Percentiles rank a stretch among this genome's conserved stretches.
phyloP scores from a whole-genome alignment of 768 basidiomycete species.

The Kwoniella dendrophila region DNA sequence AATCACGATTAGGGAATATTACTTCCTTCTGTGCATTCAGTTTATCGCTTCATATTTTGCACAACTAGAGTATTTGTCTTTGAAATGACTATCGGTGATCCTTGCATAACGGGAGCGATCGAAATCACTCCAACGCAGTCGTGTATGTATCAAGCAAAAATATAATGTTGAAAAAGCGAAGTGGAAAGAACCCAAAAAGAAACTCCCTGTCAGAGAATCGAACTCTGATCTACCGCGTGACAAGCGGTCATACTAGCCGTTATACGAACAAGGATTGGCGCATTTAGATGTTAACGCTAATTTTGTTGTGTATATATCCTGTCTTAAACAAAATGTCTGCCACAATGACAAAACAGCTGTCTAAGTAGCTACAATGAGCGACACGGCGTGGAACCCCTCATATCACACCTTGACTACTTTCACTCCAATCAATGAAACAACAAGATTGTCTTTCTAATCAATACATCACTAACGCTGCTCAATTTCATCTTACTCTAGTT shows the following conservation, averaged over 20 bases:
- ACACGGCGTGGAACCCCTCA: conserved; percentile 28
- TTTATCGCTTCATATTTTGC: too few species aligned
- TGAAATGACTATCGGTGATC: not conserved
- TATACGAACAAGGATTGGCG: conserved; percentile 38
- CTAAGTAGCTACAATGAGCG: conserved; percentile 1
- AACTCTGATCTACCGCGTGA: conserved; percentile 38
- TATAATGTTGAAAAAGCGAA: not conserved
- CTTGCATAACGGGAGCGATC: too few species aligned
- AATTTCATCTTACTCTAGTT: not conserved
- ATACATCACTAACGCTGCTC: too few species aligned
- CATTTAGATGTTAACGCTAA: too few species aligned
- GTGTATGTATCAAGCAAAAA: too few species aligned
- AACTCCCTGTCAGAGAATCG: conserved; percentile 36
- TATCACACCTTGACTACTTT: conserved; percentile 2
- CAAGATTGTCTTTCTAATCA: too few species aligned
- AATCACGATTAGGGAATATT: too few species aligned
- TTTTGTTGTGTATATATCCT: not conserved
- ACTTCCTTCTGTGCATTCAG: too few species aligned
- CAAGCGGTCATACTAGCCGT: conserved; percentile 45
- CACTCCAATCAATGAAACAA: not conserved
- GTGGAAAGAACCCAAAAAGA: conserved; percentile 16
- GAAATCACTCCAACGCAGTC: too few species aligned
- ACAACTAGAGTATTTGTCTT: too few species aligned
- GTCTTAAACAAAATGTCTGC: conserved; percentile 1
- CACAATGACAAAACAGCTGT: not conserved